A percentile compares a stretch with the other conserved stretches of the same genome.
Conservation (phyloP, 495 filamentous ascomycete genomes). For the Hypoxylon fragiforme region DNA sequence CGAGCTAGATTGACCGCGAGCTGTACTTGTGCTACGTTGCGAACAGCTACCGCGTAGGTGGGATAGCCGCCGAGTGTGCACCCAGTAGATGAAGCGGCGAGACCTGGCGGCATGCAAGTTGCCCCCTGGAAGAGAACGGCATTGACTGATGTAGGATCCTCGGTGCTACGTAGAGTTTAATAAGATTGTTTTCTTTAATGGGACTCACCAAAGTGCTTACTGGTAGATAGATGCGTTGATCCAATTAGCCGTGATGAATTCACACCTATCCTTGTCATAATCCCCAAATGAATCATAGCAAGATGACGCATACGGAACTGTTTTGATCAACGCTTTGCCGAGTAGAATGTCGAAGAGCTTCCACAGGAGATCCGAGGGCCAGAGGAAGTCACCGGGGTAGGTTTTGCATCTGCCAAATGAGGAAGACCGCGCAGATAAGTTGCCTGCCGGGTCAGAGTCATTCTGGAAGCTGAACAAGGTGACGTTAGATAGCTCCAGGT, state of each 20-base stretch:
- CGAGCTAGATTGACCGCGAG: constrained; percentile 66
- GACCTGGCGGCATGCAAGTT: constrained; percentile 43
- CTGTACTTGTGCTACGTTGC: constrained; percentile 58
- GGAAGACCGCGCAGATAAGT: constrained; percentile 12
- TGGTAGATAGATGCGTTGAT: constrained; percentile 39
- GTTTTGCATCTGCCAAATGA: constrained; percentile 47
- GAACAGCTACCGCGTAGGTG: constrained; percentile 59
- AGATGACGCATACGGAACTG: constrained; percentile 51
- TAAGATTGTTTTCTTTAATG: not conserved
- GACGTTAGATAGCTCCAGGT: constrained; percentile 31
- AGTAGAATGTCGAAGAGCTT: constrained; percentile 46
- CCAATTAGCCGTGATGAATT: constrained; percentile 40
- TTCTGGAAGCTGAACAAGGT: constrained; percentile 37
- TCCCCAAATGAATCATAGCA: constrained; percentile 53
- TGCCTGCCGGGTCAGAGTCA: constrained; percentile 14
- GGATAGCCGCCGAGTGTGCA: constrained; percentile 59
- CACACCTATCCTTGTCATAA: constrained; percentile 48
- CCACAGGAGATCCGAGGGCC: constrained; percentile 51
- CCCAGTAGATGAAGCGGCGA: constrained; percentile 47
- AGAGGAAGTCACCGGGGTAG: constrained; percentile 51
- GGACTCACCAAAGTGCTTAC: constrained; percentile 5
- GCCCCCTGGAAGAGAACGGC: constrained; percentile 49
- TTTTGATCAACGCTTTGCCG: constrained; percentile 51
- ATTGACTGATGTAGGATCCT: constrained; percentile 45
- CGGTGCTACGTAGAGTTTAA: constrained; percentile 31